A percentile compares a stretch with the other conserved stretches of the same genome.
phyloP scores from a whole-genome alignment of 306 rosid species.

The Glycine latifolia region DNA sequence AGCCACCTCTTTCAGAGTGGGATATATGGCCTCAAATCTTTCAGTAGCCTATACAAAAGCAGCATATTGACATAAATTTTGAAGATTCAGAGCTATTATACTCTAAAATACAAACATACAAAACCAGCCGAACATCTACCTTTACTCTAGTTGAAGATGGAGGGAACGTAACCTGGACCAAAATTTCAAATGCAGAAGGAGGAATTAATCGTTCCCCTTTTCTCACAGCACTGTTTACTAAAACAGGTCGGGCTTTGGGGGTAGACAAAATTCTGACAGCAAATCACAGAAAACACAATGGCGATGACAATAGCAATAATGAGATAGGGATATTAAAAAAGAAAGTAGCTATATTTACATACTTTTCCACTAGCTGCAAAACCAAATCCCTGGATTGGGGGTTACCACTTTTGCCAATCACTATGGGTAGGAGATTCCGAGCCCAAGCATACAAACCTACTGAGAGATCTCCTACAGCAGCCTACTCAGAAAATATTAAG shows the following conservation, averaged over 20 bases:
- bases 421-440: conserved; percentile 76
- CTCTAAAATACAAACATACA: conserved; percentile 21
- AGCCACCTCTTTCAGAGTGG: conserved; percentile 83
- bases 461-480: conserved; percentile 76
- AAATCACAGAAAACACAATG: conserved; percentile 33
- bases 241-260: conserved; percentile 83
- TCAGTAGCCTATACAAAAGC: conserved; percentile 80
- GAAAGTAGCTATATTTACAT: conserved; percentile 30
- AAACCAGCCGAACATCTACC: conserved; percentile 54
- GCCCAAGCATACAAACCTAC: conserved; percentile 93
- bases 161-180: conserved; percentile 77
- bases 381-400: conserved; percentile 90
- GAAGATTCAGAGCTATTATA: conserved; percentile 19
- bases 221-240: conserved; percentile 85
- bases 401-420: conserved; percentile 72
- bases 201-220: conserved; percentile 93
- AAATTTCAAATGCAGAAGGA: conserved; percentile 77
- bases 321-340: neutral
- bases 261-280: conserved; percentile 76
- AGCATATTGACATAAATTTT: conserved; percentile 32
- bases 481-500: conserved; percentile 56
- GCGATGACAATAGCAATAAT: neutral
- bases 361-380: conserved; percentile 92
- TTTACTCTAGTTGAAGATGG: conserved; percentile 80
- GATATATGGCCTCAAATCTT: conserved; percentile 87